Conservation (phyloP, 108 stramenopile genomes). For the Nannochloropsis salina region DNA sequence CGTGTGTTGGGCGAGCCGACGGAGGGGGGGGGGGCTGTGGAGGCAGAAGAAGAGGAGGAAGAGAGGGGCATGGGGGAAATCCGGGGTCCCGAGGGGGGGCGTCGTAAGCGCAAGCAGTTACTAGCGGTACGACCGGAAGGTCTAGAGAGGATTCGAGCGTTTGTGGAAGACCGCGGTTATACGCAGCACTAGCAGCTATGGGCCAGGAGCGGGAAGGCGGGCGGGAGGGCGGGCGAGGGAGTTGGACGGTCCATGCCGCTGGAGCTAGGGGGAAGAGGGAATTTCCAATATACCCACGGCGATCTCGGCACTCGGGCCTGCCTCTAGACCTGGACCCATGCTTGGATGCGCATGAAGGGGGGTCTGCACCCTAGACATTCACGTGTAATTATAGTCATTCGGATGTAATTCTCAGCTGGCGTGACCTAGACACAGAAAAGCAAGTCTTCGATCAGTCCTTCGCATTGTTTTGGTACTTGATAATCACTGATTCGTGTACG, state of each 20-base stretch:
- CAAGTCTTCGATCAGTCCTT: no score
- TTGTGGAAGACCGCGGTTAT: constrained; percentile 20
- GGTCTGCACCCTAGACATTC: no score
- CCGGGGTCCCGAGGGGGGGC: background rate
- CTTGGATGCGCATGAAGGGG: no score
- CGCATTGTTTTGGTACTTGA: no score
- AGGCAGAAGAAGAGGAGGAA: constrained; percentile 7
- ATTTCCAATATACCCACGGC: no score
- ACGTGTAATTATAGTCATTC: no score
- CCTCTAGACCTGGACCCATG: no score
- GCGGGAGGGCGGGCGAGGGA: background rate
- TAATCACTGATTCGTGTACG: no score
- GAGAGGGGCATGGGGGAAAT: background rate
- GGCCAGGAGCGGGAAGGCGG: background rate
- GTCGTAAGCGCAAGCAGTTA: constrained; percentile 22
- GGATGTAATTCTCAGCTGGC: no score
- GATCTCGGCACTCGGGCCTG: no score
- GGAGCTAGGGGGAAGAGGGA: no score
- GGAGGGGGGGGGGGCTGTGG: background rate
- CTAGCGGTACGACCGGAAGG: constrained; percentile 25
- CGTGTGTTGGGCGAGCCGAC: constrained; percentile 25
- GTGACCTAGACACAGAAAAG: no score
- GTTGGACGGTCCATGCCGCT: background rate
- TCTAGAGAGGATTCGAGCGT: background rate
- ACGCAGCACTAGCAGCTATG: background rate